A percentile compares a stretch with the other conserved stretches of the same genome.
Evolutionary conservation across 495 filamentous ascomycete species (phyloP).

Genomic region (Aspergillus leporis): DNA sequence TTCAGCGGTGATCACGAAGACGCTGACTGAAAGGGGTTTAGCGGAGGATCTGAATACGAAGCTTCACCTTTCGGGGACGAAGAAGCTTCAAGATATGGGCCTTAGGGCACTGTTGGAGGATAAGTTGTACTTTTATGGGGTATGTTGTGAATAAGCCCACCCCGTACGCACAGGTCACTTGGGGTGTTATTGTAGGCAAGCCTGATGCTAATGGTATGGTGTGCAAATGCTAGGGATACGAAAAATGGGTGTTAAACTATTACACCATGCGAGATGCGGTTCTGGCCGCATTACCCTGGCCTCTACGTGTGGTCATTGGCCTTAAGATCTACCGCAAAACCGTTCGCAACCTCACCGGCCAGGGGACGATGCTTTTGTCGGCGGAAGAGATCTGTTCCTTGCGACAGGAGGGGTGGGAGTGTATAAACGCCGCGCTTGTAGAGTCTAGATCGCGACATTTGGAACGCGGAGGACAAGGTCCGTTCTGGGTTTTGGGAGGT

Average conservation of each 20-base stretch:
- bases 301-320: conserved; percentile 54
- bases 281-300: conserved; percentile 50
- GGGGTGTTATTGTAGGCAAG: background rate
- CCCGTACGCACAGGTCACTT: background rate
- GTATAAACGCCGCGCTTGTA: conserved; percentile 41
- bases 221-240: conserved; percentile 16
- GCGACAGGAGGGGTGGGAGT: conserved; percentile 54
- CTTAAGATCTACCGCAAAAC: conserved; percentile 46
- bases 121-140: conserved; percentile 57
- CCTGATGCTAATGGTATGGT: background rate
- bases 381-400: conserved; percentile 48
- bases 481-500: conserved; percentile 61
- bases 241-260: conserved; percentile 61
- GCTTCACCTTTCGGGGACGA: conserved; percentile 28
- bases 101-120: conserved; percentile 60
- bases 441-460: conserved; percentile 16
- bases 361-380: conserved; percentile 54
- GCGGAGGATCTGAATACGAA: conserved; percentile 49
- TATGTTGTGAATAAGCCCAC: conserved; percentile 24
- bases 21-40: conserved; percentile 39
- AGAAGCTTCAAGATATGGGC: conserved; percentile 50
- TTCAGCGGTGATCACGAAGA: conserved; percentile 53
- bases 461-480: conserved; percentile 21
- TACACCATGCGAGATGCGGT: conserved; percentile 57
- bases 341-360: conserved; percentile 47